Base-by-base conservation (phyloP, 2,329 filamentous ascomycete genomes). In the Ascochyta pisi region DNA sequence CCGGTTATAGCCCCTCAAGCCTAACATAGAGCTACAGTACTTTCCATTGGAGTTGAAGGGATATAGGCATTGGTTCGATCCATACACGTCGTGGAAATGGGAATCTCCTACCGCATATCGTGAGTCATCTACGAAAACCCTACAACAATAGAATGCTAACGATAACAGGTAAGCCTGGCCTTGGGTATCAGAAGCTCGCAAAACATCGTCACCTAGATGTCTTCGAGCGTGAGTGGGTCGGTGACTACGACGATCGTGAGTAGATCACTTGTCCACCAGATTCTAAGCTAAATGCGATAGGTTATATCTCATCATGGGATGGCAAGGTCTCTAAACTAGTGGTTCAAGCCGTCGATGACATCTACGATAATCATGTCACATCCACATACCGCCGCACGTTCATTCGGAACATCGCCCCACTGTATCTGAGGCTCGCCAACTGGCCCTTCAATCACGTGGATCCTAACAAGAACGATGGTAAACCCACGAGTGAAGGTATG, bases 371-470 rank as follows among this genome's bases (percentile, higher is more conserved):
- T 22, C 60, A 63, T 2, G 50, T 57, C 3, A 68, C 64, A 8
- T 61, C 58, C 12, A 73, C 69, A 3, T 70, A 70, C 42, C 62
- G 67, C 19, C 69, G 70, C 3, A 72, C 69, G 0, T 70, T 67
- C 58, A 63, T 74, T 26, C 65, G 67, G 1, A 73, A 73, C 34
- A 56, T 71, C 4, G 58, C 66, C 2, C 69, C 71, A 1, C 19
- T 65, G 8, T 69, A 61, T 22, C 49, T 74, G 23, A 62, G 71
- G 13, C 29, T 74, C 22, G 70, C 71, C 0, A 69, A 73, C 16
- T 74, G 71, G 71, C 69, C 70, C 1, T 64, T 68, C 23, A 66
- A 61, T 16, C 69, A 72, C 35, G 51, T 73, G 10, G 61, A 71
- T 23, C 69, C 64, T n/a, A 12, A 52, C 26, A 56, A 50, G 9